Evolutionary conservation across 257 asterid species (phyloP), one percentile per base, ranked within the genome.

Genomic region (Eucommia ulmoides): DNA sequence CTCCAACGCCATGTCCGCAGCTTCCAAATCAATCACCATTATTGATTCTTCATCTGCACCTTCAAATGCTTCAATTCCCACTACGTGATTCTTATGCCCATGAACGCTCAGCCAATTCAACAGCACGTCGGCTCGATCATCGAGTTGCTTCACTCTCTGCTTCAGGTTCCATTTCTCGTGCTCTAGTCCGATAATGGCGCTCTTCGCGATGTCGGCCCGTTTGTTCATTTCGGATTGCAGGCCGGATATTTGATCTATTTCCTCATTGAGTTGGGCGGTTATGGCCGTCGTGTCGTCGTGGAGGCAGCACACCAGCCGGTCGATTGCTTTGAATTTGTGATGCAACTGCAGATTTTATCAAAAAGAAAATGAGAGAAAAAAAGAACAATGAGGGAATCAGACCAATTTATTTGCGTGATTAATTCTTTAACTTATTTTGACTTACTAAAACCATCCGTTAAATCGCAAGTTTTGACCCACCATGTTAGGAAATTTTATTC

Each of bases 1-100:
- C 54, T 81, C 87, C 51, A 24, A 52, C 17, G 80, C 80, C 16
- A 20, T 20, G 49, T 78, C 93, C 18, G 35, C 66, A 18, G 83
- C 83, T 48, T 7, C 2, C 1, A 47, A 41, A 35, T 81, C 74
- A 41, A 72, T 17, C 21, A 51, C 46, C 19, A 42, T 19, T 33
- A 54, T 64, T 14, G 83, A 77, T 20, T 63, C 54, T 25, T 56
- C 33, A 21, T 77, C 78, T 55, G 26, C 38, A 8, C 44, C 60
- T 70, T 72, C 92, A 50, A 77, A 77, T 48, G 55, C 87, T n/a
- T 77, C 78, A 24, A 72, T 78, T 18, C 73, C 50, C 2, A 17
- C 18, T 24, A 29, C 6, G 12, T 29, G 6, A 29, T 12, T 29
- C n/a, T n/a, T n/a, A 6, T 29, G 6, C 38, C 12, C 73, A 19